A percentile compares a stretch with the other conserved stretches of the same genome.
Evolutionary conservation across 441 rosid genomes (phyloP).

Genomic region (Brassica balearica): DNA sequence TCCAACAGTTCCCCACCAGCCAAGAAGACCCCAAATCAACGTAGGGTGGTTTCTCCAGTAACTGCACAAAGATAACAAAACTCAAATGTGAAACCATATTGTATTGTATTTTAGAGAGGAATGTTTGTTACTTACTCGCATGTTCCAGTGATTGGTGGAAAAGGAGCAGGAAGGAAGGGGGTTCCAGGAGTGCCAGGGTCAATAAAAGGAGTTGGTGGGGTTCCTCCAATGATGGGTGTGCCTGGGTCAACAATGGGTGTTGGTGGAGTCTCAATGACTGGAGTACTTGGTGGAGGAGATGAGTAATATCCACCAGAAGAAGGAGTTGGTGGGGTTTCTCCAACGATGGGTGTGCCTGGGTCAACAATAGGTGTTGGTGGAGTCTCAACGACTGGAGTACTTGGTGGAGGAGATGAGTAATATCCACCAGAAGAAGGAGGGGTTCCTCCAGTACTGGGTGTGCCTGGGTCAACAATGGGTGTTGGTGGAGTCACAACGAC

Average conservation of each 20-base stretch:
- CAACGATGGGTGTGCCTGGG: constrained; percentile 49
- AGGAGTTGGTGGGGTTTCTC: constrained; percentile 55
- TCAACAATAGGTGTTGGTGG: constrained; percentile 46
- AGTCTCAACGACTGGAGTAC: constrained; percentile 39
- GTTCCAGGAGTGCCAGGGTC: constrained; percentile 65
- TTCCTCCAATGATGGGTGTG: constrained; percentile 47
- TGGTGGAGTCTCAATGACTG: constrained; percentile 43
- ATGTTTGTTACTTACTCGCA: constrained; percentile 58
- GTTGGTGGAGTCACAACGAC: constrained; percentile 30
- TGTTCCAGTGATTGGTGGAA: constrained; percentile 57
- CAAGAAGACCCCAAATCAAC: constrained; percentile 66
- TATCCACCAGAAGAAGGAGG: constrained; percentile 45
- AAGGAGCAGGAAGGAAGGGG: constrained; percentile 59
- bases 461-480: constrained; percentile 47
- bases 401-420: constrained; percentile 10
- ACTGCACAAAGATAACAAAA: constrained; percentile 45
- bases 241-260: constrained; percentile 48
- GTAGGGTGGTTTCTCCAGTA: constrained; percentile 77
- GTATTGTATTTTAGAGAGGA: background rate
- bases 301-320: constrained; percentile 28
- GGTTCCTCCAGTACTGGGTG: constrained; percentile 47
- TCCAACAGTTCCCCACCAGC: constrained; percentile 77
- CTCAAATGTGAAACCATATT: background rate
- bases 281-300: constrained; percentile 24
- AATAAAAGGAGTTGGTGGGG: constrained; percentile 52